These are phyloP conservation scores for Theobroma cacao DNA, from an alignment of 345 rosid genomes.

Conservation along the genomic window DNA sequence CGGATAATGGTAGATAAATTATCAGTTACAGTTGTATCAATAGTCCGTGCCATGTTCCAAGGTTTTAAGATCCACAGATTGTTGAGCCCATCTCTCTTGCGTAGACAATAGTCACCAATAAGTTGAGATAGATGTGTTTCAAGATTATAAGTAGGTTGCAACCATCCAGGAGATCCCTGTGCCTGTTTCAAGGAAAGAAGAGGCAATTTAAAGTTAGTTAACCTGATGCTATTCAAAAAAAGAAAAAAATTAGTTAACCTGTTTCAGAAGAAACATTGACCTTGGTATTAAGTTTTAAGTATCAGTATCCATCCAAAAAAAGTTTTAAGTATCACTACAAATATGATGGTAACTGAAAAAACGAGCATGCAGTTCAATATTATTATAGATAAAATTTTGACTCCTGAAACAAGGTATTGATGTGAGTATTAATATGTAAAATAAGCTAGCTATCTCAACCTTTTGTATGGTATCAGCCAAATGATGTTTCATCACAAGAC, in stretches of 20 bases:
- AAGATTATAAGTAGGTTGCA: slow-evolving; percentile 88
- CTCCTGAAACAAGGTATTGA: not conserved
- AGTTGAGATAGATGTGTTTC: slow-evolving; percentile 74
- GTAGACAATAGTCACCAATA: slow-evolving; percentile 73
- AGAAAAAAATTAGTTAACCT: slow-evolving; percentile 15
- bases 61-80: slow-evolving; percentile 96
- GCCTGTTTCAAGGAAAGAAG: slow-evolving; percentile 47
- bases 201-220: slow-evolving; percentile 17
- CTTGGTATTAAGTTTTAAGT: not conserved
- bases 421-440: not conserved
- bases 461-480: slow-evolving; percentile 86
- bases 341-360: not conserved
- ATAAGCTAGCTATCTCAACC: slow-evolving; percentile 34
- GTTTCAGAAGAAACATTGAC: not conserved
- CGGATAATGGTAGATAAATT: slow-evolving; percentile 81
- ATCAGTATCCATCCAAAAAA: not conserved
- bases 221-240: too few relatives aligned
- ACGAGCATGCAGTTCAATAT: not conserved
- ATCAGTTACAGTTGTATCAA: slow-evolving; percentile 83
- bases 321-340: not conserved
- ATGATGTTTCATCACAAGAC: slow-evolving; percentile 98
- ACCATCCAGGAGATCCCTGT: slow-evolving; percentile 79
- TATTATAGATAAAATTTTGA: not conserved
- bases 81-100: slow-evolving; percentile 54
- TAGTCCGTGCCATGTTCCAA: slow-evolving; percentile 98